These are phyloP conservation scores for Pycnococcus provasolii DNA, from an alignment of 139 green algal genomes.

Conservation along the genomic window DNA sequence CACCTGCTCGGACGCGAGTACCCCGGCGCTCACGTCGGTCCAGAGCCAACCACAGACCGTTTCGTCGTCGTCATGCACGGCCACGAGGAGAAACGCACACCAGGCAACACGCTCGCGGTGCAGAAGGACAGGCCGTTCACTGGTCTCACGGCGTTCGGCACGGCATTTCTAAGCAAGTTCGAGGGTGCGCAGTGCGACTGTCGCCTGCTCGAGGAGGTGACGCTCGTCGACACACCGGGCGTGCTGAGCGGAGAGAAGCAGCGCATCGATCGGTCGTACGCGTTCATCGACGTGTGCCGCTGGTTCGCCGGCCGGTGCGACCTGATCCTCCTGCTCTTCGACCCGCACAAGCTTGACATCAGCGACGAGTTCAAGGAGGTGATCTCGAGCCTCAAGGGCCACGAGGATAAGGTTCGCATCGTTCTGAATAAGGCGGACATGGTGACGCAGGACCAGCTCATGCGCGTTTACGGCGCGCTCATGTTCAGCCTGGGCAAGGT, in stretches of 20 bases:
- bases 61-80: slow-evolving; percentile 86
- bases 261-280: slow-evolving; percentile 82
- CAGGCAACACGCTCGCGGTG: slow-evolving; percentile 93
- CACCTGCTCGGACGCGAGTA: slow-evolving; percentile 81
- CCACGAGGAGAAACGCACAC: slow-evolving; percentile 64
- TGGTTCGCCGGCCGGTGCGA: slow-evolving; percentile 84
- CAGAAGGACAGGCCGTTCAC: slow-evolving; percentile 73
- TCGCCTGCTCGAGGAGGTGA: slow-evolving; percentile 79
- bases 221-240: slow-evolving; percentile 82
- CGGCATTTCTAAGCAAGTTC: slow-evolving; percentile 85
- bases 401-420: slow-evolving; percentile 88
- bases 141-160: slow-evolving; percentile 34
- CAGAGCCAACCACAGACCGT: slow-evolving; percentile 92
- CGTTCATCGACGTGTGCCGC: slow-evolving; percentile 72
- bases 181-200: slow-evolving; percentile 65
- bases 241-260: slow-evolving; percentile 94
- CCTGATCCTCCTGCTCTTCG: slow-evolving; percentile 95
- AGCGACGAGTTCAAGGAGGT: slow-evolving; percentile 89
- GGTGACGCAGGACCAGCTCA: slow-evolving; percentile 71
- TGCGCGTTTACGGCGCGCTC: slow-evolving; percentile 97
- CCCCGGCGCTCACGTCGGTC: slow-evolving; percentile 84
- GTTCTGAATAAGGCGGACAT: slow-evolving; percentile 96
- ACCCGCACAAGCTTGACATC: slow-evolving; percentile 94
- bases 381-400: slow-evolving; percentile 43
- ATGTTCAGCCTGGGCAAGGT: slow-evolving; percentile 96